These are phyloP conservation scores for Protomyces pachydermus DNA, from an alignment of 1,139 yeast species.

Conservation along the genomic window DNA sequence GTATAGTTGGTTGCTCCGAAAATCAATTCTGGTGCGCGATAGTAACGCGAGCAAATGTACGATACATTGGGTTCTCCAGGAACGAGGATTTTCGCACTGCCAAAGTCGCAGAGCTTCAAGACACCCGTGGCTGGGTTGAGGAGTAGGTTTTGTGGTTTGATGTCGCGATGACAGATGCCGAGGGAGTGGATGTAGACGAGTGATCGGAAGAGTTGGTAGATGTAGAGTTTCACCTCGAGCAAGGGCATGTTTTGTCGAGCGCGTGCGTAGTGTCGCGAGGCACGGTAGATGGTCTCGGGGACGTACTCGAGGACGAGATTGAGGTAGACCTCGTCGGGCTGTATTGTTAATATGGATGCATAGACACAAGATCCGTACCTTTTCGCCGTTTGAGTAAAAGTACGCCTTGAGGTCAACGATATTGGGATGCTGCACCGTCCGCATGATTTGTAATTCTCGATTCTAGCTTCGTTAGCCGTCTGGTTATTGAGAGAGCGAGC, in stretches of 20 bases:
- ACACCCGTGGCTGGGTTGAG: conserved; percentile 70
- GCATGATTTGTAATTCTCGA: conserved; percentile 94
- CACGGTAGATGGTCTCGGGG: conserved; percentile 90
- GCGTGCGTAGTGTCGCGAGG: conserved; percentile 77
- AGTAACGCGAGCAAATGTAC: conserved; percentile 91
- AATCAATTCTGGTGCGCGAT: conserved; percentile 89
- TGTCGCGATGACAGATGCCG: conserved; percentile 95
- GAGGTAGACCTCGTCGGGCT: conserved; percentile 66
- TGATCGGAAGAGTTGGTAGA: conserved; percentile 87
- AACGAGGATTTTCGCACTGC: conserved; percentile 90
- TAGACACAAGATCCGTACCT: conserved; percentile 35
- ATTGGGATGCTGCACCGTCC: conserved; percentile 76
- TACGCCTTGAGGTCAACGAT: conserved; percentile 83
- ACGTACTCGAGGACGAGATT: conserved; percentile 85
- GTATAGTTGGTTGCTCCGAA: conserved; percentile 91
- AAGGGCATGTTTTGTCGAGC: conserved; percentile 76
- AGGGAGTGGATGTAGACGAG: conserved; percentile 83
- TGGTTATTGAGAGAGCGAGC: no score
- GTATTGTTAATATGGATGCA: not conserved
- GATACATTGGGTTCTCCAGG: conserved; percentile 92
- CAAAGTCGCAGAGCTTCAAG: conserved; percentile 91
- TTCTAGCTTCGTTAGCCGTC: conserved; percentile 42
- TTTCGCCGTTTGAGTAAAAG: conserved; percentile 69
- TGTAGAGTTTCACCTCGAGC: conserved; percentile 80
- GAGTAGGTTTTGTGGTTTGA: conserved; percentile 89